Percentiles rank a stretch among this genome's conserved stretches.
These are phyloP conservation scores for Croton laevigatus DNA, from an alignment of 441 rosid species.

Conservation along the genomic window DNA sequence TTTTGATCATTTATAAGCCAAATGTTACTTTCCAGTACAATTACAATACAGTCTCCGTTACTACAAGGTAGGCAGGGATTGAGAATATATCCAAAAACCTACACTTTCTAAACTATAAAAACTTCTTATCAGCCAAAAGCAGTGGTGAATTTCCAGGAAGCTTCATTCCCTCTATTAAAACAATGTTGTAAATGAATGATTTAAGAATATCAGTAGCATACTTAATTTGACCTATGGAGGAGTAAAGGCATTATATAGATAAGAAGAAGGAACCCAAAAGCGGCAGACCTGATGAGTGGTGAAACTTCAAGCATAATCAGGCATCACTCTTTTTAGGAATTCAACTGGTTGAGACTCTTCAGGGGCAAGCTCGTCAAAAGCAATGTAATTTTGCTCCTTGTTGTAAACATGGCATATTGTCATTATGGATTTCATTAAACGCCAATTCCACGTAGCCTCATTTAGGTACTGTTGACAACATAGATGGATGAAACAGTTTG, in stretches of 20 bases:
- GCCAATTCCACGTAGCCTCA: constrained; percentile 90
- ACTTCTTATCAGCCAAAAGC: constrained; percentile 9
- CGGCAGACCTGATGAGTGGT: constrained; percentile 5
- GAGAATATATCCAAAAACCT: not conserved
- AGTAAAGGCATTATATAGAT: constrained; percentile 5
- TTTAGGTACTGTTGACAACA: constrained; percentile 59
- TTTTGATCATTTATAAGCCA: not conserved
- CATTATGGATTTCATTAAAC: constrained; percentile 85
- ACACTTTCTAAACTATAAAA: not conserved
- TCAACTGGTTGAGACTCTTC: constrained; percentile 67
- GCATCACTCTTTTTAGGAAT: constrained; percentile 79
- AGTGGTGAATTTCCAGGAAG: constrained; percentile 27
- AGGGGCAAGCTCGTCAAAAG: constrained; percentile 67
- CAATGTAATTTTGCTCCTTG: constrained; percentile 58
- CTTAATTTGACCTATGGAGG: constrained; percentile 20
- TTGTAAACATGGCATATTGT: constrained; percentile 75
- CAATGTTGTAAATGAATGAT: constrained; percentile 13
- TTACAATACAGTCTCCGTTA: not conserved
- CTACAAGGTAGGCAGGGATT: not conserved
- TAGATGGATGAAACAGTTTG: constrained; percentile 1
- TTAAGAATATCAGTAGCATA: constrained; percentile 20
- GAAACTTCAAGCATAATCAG: constrained; percentile 51
- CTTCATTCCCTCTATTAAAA: constrained; percentile 16
- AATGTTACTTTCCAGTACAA: constrained; percentile 8
- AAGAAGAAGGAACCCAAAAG: constrained; percentile 14